Evolutionary conservation across 176 grass and related monocot genomes (phyloP).

Genomic region (Neostapfia colusana): DNA sequence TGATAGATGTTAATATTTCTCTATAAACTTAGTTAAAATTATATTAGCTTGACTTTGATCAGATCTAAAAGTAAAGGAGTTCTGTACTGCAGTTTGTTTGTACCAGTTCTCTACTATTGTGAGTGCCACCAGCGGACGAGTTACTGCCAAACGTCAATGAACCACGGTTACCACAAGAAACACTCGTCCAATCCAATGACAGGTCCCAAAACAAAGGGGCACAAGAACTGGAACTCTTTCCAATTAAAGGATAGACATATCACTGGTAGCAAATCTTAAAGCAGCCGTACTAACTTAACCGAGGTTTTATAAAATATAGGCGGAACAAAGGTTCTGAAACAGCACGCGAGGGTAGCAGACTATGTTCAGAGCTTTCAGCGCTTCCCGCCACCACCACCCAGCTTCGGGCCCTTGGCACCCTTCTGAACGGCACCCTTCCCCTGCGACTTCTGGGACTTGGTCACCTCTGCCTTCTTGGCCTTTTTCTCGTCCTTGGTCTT

Average conservation of each 20-base stretch:
- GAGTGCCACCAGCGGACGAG: background rate
- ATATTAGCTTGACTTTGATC: too few species aligned
- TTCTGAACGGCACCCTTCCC: constrained; percentile 21
- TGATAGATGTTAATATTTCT: too few species aligned
- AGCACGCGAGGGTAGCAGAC: background rate
- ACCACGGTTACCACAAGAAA: background rate
- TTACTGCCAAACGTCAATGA: background rate
- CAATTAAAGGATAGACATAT: background rate
- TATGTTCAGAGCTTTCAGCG: constrained; percentile 8
- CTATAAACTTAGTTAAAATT: too few species aligned
- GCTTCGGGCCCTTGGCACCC: constrained; percentile 52
- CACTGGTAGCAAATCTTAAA: constrained; percentile 1
- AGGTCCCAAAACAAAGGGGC: background rate
- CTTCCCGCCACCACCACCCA: constrained; percentile 49
- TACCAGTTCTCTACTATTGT: background rate
- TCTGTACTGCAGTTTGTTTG: too few species aligned
- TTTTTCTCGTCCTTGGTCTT: constrained; percentile 60
- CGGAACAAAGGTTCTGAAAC: background rate
- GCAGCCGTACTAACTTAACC: constrained; percentile 1
- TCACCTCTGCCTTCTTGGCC: constrained; percentile 52
- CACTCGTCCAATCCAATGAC: background rate
- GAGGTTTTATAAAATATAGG: constrained; percentile 3
- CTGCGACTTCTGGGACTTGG: constrained; percentile 42
- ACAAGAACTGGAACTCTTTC: background rate
- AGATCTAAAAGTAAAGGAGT: too few species aligned